Evolutionary conservation across 148 eudicot genomes (phyloP).

Genomic region (Spergularia bocconei): DNA sequence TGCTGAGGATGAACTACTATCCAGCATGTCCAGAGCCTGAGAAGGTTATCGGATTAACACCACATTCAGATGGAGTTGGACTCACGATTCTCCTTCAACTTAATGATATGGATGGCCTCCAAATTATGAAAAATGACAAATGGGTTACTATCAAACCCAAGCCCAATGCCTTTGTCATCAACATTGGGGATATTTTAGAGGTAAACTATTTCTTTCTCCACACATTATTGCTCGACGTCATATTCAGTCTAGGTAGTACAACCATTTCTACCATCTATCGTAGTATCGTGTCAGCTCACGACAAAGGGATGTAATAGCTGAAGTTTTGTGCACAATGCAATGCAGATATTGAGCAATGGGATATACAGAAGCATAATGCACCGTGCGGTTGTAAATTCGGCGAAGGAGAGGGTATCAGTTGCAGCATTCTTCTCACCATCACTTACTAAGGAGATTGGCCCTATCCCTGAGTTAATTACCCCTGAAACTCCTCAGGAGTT

Average conservation of each 20-base stretch:
- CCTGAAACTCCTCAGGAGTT: conserved; percentile 19
- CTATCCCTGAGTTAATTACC: conserved; percentile 18
- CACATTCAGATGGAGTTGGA: conserved; percentile 24
- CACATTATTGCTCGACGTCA: no score
- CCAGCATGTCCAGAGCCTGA: conserved; percentile 36
- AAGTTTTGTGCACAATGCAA: neutral
- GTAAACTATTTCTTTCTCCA: neutral
- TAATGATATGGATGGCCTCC: conserved; percentile 28
- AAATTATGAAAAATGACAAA: conserved; percentile 17
- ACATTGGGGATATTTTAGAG: conserved; percentile 30
- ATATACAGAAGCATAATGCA: conserved; percentile 30
- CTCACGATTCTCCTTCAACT: conserved; percentile 34
- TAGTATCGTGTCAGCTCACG: no score
- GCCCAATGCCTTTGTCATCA: conserved; percentile 25
- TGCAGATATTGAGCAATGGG: conserved; percentile 35
- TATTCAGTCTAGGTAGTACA: no score
- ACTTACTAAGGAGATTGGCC: conserved; percentile 22
- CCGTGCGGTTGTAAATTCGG: conserved; percentile 30
- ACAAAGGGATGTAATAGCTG: no score
- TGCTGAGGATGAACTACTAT: conserved; percentile 33
- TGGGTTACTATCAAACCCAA: conserved; percentile 27
- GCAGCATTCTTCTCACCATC: conserved; percentile 25
- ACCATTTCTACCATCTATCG: no score
- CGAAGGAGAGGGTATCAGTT: conserved; percentile 36
- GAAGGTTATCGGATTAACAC: conserved; percentile 23